Evolutionary conservation across 1,284 basidiomycete genomes (phyloP).

Genomic region (Apiotrichum sp.): DNA sequence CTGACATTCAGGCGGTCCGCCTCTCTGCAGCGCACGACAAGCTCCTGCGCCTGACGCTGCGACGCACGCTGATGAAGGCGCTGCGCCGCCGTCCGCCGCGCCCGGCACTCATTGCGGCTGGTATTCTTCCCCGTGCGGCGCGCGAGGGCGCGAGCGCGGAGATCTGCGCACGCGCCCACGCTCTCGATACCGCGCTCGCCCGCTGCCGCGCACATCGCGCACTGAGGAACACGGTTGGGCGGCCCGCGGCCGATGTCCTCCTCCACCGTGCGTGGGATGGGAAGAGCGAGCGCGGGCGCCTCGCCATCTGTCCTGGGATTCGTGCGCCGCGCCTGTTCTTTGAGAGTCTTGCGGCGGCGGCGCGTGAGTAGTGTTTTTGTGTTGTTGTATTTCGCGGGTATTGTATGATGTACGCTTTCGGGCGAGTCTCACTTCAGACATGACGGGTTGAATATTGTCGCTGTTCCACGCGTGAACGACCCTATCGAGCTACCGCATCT

Average conservation of each 20-base stretch:
- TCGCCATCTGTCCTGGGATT: constrained; percentile 24
- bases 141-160: not conserved
- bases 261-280: not conserved
- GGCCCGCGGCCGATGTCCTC: constrained; percentile 3
- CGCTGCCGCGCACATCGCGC: constrained; percentile 13
- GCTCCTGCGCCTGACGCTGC: constrained; percentile 10
- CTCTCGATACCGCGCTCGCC: constrained; percentile 11
- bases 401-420: no score
- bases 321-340: constrained; percentile 14
- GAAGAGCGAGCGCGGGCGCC: constrained; percentile 12
- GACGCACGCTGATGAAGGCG: constrained; percentile 12
- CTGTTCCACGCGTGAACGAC: no score
- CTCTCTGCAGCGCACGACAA: constrained; percentile 19
- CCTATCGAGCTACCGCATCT: no score
- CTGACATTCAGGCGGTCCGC: constrained; percentile 19
- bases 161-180: constrained; percentile 16
- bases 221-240: constrained; percentile 5
- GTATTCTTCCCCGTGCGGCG: constrained; percentile 16
- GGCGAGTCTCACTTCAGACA: no score
- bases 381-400: no score
- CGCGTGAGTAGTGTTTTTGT: no score
- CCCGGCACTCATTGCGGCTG: constrained; percentile 7
- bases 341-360: constrained; percentile 10
- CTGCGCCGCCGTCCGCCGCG: constrained; percentile 13
- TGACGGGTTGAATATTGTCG: no score